Base-by-base conservation (phyloP, 192 early-diverging fungal species). In the Podila verticillata region DNA sequence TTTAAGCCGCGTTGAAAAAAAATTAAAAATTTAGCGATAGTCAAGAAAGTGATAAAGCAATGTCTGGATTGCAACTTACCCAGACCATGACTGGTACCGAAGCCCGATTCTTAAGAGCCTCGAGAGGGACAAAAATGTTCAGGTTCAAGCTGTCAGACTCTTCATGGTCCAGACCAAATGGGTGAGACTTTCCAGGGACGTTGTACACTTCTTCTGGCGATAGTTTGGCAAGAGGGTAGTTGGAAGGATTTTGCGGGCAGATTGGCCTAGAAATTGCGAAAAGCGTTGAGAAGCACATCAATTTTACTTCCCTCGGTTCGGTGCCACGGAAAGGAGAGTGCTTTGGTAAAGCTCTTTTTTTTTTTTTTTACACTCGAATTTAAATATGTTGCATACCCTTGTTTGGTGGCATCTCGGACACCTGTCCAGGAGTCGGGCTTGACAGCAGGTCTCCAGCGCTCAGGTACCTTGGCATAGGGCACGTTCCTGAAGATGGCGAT, bases 1-100 rank as follows among this genome's bases (percentile, higher is more conserved):
- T 44, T 44, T 44, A 17, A 3, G 13, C 4, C 13, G 17, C 1
- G 39, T 44, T 44, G 39, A 44, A 44, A 15, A 15, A 44, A 44
- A 3, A 15, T 10, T 2, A 3, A 15, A 0, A 44, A n/a, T n/a
- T 44, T 17, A 44, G 39, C 4, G 13, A 1, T 10, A 2, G 15
- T 15, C 13, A 17, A 44, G 39, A 44, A 44, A 17, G 3, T 15
- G 2, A 15, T 17, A 15, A 44, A n/a, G n/a, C n/a, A n/a, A 44
- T 44, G 39, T 44, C 7, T 4, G 39, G 13, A 44, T 15, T 15
- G 39, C 12, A 17, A 44, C 39, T 13, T 44, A 75, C 57, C 36
- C 57, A 75, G n/a, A 67, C 44, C 67, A 75, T 69, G 24, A 75
- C 66, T 13, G 74, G 74, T 12, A 69, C 35, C 15, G 65, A 49